These are phyloP conservation scores for Hypholoma sublateritium DNA, from an alignment of 768 basidiomycete species.

Conservation along the genomic window DNA sequence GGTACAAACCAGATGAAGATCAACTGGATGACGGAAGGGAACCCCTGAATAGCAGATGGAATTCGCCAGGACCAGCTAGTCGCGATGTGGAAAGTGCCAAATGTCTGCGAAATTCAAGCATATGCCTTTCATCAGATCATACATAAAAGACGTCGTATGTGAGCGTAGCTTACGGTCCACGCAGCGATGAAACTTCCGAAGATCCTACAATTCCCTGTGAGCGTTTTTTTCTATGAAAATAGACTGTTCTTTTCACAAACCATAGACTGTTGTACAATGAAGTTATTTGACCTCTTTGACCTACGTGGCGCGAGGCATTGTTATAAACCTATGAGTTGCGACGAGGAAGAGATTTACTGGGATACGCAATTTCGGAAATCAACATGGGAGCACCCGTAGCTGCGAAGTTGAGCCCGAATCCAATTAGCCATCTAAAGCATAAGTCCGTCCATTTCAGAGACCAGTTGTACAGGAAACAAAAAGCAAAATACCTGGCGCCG, in stretches of 20 bases:
- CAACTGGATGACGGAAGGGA: conserved; percentile 60
- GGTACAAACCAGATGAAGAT: conserved; percentile 59
- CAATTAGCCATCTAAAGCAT: conserved; percentile 15
- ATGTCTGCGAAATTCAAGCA: conserved; percentile 35
- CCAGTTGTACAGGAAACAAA: neutral
- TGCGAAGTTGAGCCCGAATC: conserved; percentile 22
- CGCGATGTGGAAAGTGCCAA: conserved; percentile 61
- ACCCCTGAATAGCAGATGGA: conserved; percentile 60
- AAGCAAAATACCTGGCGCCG: conserved; percentile 39
- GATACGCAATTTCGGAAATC: conserved; percentile 23
- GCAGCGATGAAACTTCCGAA: conserved; percentile 44
- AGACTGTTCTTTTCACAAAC: conserved; percentile 4
- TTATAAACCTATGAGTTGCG: neutral
- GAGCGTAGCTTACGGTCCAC: conserved; percentile 45
- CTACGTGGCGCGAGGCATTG: neutral
- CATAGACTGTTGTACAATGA: conserved; percentile 24
- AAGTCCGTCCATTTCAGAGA: neutral
- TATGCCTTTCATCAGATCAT: neutral
- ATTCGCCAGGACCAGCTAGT: conserved; percentile 70
- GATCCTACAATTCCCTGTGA: conserved; percentile 7
- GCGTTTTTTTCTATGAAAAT: neutral
- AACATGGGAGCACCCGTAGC: conserved; percentile 21
- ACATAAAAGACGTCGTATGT: neutral
- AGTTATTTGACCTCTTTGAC: conserved; percentile 20
- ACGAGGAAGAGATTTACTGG: conserved; percentile 8